Evolutionary conservation across 257 asterid species (phyloP), one percentile per base, ranked within the genome.

Genomic region (Thymus quinquecostatus): DNA sequence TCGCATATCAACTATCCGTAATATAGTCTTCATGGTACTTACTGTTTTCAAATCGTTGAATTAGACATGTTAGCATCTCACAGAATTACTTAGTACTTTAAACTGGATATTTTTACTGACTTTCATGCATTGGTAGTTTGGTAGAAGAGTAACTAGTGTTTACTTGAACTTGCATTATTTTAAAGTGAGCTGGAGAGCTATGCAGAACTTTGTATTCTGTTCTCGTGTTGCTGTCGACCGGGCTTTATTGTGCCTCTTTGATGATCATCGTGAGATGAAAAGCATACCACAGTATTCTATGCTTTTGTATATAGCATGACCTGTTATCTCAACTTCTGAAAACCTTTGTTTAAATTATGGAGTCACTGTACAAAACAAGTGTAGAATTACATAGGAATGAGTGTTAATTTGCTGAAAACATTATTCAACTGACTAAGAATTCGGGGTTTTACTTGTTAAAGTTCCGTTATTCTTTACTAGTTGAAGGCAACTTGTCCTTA

Each of bases 21-120:
- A 95, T 82, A 69, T 92, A 76, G 99, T 95, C 75, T 95, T 95
- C 79, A 92, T 95, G 99, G 99, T 95, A 94, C 64, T 10, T 3
- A 38, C 2, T 57, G 38, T 45, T 50, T 10, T 44, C 74, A 29
- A 21, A 50, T 70, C 60, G 64, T 68, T 66, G 11, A 58, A 50
- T 64, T 51, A 60, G 44, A 60, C 45, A 63, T 14, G 10, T 58
- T 41, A 56, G 38, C 74, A 8, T 71, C 41, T 34, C 6, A 8
- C 63, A 54, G 72, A 76, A 36, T 70, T 64, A 51, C 66, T 50
- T 45, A 30, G 61, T 48, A 12, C 45, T 63, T 69, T 64, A 14
- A 66, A 50, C 10, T 60, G 6, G 76, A 69, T 63, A 34, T 10
- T 27, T 53, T n/a, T 67, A 33, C 49, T 30, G 58, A 34, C 62